These are phyloP conservation scores for Pholiota adiposa DNA, from an alignment of 1,284 basidiomycete species.

Conservation along the genomic window DNA sequence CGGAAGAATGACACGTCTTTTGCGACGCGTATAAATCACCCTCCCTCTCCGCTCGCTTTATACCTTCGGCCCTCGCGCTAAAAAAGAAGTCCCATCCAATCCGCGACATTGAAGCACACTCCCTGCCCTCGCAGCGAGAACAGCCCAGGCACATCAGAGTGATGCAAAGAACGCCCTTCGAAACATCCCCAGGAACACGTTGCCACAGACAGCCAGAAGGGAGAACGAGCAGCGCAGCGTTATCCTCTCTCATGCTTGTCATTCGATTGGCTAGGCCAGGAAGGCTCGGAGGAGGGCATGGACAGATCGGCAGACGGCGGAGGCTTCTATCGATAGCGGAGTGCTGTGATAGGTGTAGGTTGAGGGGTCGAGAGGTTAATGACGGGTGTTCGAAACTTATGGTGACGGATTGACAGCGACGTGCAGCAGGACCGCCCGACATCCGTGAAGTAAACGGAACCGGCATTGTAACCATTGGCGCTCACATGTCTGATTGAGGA, in stretches of 20 bases:
- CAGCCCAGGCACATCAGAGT: constrained; percentile 10
- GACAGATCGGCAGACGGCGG: constrained; percentile 13
- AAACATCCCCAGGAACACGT: constrained; percentile 22
- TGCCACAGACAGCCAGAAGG: too few species aligned
- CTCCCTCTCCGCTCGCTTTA: constrained; percentile 15
- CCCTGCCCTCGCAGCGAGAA: neutral
- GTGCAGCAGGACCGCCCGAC: constrained; percentile 24
- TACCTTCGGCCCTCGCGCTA: constrained; percentile 5
- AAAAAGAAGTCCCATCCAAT: constrained; percentile 13
- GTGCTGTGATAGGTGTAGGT: constrained; percentile 10
- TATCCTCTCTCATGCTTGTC: constrained; percentile 22
- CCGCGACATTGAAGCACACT: constrained; percentile 3
- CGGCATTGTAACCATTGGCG: constrained; percentile 14
- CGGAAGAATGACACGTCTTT: constrained; percentile 16
- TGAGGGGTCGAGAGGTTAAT: constrained; percentile 16
- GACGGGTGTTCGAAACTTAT: constrained; percentile 6
- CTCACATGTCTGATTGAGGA: too few species aligned
- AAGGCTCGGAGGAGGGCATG: neutral
- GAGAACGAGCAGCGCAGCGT: neutral
- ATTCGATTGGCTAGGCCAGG: neutral
- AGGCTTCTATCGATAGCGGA: constrained; percentile 7
- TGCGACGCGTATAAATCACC: constrained; percentile 9
- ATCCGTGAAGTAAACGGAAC: neutral
- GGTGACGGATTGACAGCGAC: constrained; percentile 1
- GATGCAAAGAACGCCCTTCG: constrained; percentile 19